phyloP scores from a whole-genome alignment of 192 early-diverging fungal genomes.

The Backusella morwellensis region DNA sequence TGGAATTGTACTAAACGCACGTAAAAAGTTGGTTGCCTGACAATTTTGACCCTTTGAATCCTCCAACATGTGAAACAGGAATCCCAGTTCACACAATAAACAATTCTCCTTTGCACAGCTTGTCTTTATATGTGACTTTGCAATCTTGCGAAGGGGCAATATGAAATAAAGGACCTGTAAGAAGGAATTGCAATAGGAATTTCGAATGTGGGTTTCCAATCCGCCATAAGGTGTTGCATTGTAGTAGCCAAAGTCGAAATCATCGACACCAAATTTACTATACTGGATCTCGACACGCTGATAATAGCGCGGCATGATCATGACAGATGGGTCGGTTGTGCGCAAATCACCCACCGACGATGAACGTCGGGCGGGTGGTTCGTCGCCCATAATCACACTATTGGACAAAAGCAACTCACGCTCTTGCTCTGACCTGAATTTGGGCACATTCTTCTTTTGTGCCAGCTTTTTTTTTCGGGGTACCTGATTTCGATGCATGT shows the following conservation, averaged over 20 bases:
- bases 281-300: slow-evolving; percentile 83
- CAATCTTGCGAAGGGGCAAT: slow-evolving; percentile 58
- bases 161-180: slow-evolving; percentile 85
- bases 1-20: slow-evolving; percentile 77
- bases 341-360: slow-evolving; percentile 27
- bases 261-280: slow-evolving; percentile 94
- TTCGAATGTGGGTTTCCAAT: slow-evolving; percentile 87
- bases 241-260: slow-evolving; percentile 98
- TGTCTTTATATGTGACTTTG: slow-evolving; percentile 69
- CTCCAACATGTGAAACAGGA: slow-evolving; percentile 90
- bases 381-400: slow-evolving; percentile 33
- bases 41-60: slow-evolving; percentile 91
- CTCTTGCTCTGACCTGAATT: slow-evolving; percentile 81
- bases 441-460: slow-evolving; percentile 50
- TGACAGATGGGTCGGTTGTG: slow-evolving; percentile 30
- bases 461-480: slow-evolving; percentile 38
- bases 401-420: slow-evolving; percentile 58
- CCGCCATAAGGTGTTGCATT: slow-evolving; percentile 87
- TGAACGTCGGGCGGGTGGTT: slow-evolving; percentile 27
- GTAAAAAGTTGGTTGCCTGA: slow-evolving; percentile 91
- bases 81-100: slow-evolving; percentile 89
- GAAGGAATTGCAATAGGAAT: slow-evolving; percentile 89
- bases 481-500: slow-evolving; percentile 75
- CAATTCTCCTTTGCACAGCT: slow-evolving; percentile 76
- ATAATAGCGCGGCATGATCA: slow-evolving; percentile 67